Evolutionary conservation across 768 basidiomycete species (phyloP).

Genomic region (Steccherinum ochraceum): DNA sequence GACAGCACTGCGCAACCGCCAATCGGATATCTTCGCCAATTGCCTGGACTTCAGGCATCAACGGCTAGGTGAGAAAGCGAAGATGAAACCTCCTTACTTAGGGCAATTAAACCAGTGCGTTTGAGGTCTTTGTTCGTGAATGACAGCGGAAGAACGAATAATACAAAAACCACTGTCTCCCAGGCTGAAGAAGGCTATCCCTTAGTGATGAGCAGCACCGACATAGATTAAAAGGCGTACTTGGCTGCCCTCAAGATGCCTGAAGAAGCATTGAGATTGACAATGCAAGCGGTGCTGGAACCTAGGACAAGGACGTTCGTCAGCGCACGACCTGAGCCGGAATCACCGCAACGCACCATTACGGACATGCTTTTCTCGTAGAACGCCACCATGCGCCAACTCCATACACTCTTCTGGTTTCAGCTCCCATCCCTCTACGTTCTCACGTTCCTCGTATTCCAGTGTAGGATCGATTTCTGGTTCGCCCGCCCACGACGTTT

Average conservation of each 20-base stretch:
- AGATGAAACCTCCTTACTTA: too few species aligned
- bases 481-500: constrained; percentile 74
- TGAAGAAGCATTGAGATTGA: constrained; percentile 69
- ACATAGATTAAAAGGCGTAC: constrained; percentile 32
- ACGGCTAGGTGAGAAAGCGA: constrained; percentile 8
- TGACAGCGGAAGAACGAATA: constrained; percentile 58
- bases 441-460: constrained; percentile 60
- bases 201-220: constrained; percentile 3
- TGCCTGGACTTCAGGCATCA: constrained; percentile 20
- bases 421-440: constrained; percentile 63
- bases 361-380: constrained; percentile 51
- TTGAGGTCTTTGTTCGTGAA: constrained; percentile 39
- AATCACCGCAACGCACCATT: constrained; percentile 16
- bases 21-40: constrained; percentile 28
- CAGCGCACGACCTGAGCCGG: constrained; percentile 2
- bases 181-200: constrained; percentile 42
- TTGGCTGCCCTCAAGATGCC: constrained; percentile 74
- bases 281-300: constrained; percentile 77
- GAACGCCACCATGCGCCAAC: constrained; percentile 63
- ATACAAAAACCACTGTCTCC: constrained; percentile 78
- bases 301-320: constrained; percentile 33
- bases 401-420: constrained; percentile 66
- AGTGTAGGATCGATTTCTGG: constrained; percentile 75
- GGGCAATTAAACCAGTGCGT: constrained; percentile 43
- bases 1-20: constrained; percentile 16